Evolutionary conservation across 495 filamentous ascomycete species (phyloP).

Genomic region (Penicillium canariense): DNA sequence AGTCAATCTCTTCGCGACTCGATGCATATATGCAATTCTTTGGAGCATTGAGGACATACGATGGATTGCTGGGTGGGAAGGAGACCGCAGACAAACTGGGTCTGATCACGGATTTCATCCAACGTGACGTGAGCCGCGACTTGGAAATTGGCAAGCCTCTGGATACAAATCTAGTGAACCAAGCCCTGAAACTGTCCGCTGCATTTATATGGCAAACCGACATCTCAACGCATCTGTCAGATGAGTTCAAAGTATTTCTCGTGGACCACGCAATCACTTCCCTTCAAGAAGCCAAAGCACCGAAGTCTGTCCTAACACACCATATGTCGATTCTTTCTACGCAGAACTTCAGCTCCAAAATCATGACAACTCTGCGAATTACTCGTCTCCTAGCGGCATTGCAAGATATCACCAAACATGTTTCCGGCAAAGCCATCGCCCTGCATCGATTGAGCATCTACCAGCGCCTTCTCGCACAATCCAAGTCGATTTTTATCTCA

Average conservation of each 20-base stretch:
- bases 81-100: conserved; percentile 72
- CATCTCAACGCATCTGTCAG: conserved; percentile 61
- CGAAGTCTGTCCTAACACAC: conserved; percentile 75
- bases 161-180: conserved; percentile 64
- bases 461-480: conserved; percentile 66
- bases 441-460: conserved; percentile 74
- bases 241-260: conserved; percentile 75
- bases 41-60: conserved; percentile 72
- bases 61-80: conserved; percentile 66
- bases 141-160: conserved; percentile 35
- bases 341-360: conserved; percentile 70
- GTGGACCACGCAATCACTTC: conserved; percentile 72
- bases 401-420: conserved; percentile 65
- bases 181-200: conserved; percentile 71
- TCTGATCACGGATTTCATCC: conserved; percentile 72
- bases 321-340: conserved; percentile 73
- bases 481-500: conserved; percentile 62
- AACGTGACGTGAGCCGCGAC: conserved; percentile 63
- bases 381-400: conserved; percentile 65
- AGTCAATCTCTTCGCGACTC: conserved; percentile 63
- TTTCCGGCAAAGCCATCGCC: conserved; percentile 74
- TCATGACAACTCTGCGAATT: conserved; percentile 68
- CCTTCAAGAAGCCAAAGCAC: conserved; percentile 58
- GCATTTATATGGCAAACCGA: conserved; percentile 67
- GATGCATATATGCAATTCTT: conserved; percentile 84